A percentile compares a stretch with the other conserved stretches of the same genome.
Evolutionary conservation across 2,329 filamentous ascomycete genomes (phyloP).

Genomic region (Colletotrichum sublineola): DNA sequence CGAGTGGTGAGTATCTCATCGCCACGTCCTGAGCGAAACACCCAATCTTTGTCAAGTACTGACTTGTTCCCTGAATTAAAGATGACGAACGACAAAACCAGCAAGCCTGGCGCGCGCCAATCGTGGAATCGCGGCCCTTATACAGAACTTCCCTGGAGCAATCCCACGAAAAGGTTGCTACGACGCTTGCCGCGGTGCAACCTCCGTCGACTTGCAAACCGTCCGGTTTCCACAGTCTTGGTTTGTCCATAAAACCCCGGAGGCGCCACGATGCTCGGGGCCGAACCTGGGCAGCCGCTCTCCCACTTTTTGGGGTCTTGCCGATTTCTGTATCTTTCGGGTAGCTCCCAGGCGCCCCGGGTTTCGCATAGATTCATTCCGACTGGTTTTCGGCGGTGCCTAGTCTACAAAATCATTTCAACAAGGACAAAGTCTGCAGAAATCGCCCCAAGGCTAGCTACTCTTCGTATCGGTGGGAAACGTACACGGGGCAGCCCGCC

Average conservation of each 20-base stretch:
- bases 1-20: neutral
- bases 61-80: neutral
- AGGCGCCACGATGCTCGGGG: neutral
- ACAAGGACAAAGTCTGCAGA: neutral
- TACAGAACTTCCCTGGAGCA: neutral
- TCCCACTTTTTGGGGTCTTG: neutral
- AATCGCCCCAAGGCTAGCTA: neutral
- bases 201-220: neutral
- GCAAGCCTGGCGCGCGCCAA: neutral
- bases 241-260: neutral
- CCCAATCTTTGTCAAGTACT: neutral
- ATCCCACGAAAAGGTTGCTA: neutral
- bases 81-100: neutral
- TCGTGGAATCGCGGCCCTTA: neutral
- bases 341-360: too few species aligned
- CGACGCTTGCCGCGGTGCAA: neutral
- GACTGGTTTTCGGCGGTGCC: neutral
- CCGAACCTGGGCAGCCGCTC: neutral
- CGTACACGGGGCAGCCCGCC: neutral
- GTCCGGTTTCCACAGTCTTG: neutral
- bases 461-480: neutral
- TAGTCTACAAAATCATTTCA: neutral
- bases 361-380: neutral
- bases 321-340: neutral
- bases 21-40: neutral